Evolutionary conservation across 768 basidiomycete species (phyloP).

Genomic region (Tulasnella sp.): DNA sequence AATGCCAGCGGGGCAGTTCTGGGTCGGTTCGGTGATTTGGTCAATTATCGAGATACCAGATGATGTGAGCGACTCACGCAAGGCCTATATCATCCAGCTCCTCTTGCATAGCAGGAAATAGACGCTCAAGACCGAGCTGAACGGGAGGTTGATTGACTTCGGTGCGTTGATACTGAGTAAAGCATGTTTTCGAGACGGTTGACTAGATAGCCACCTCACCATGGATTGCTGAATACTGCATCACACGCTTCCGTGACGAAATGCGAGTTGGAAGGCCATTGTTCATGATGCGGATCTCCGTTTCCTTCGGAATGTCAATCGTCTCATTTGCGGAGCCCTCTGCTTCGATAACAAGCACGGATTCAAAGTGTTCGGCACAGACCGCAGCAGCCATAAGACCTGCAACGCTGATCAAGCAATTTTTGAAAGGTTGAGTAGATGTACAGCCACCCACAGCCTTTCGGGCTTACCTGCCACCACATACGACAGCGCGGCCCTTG

Average conservation of each 20-base stretch:
- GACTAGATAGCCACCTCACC: neutral
- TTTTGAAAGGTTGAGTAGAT: too few relatives aligned
- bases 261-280: neutral
- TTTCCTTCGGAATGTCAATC: neutral
- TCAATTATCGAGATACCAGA: neutral
- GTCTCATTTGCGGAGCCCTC: neutral
- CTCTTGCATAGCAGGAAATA: neutral
- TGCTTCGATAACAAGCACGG: conserved; percentile 6
- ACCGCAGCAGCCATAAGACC: conserved; percentile 3
- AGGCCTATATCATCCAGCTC: neutral
- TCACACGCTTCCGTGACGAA: neutral
- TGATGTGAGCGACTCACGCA: neutral
- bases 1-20: neutral
- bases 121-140: neutral
- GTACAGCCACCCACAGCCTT: too few relatives aligned
- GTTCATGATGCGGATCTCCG: neutral
- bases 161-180: too few relatives aligned
- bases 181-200: neutral
- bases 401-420: too few relatives aligned
- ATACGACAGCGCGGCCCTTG: too few relatives aligned
- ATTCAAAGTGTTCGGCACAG: conserved; percentile 12
- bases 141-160: conserved; percentile 5
- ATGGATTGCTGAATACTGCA: conserved; percentile 2
- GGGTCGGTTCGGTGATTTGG: too few relatives aligned
- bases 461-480: too few relatives aligned